phyloP scores from a whole-genome alignment of 345 rosid species.

The Linum tenue region DNA sequence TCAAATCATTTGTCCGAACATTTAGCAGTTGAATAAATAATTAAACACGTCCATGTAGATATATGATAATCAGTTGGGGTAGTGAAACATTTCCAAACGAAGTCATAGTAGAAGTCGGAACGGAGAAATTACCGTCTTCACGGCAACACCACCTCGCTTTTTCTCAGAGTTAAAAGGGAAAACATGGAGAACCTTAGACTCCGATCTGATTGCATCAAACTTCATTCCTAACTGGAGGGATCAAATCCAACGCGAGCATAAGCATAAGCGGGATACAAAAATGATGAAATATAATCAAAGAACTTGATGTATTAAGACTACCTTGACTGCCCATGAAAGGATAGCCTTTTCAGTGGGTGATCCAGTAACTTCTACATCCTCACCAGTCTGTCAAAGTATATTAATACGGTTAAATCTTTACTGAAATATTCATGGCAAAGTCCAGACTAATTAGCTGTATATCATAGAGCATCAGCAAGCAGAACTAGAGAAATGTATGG shows the following conservation, averaged over 20 bases:
- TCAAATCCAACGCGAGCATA: background rate
- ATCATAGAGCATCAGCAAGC: too few relatives aligned
- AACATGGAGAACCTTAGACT: conserved; percentile 33
- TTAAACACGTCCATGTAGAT: too few relatives aligned
- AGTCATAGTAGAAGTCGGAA: too few relatives aligned
- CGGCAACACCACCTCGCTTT: conserved; percentile 52
- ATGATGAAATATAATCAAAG: conserved; percentile 7
- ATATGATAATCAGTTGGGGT: too few relatives aligned
- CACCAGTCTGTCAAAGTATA: conserved; percentile 54
- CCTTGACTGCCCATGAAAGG: conserved; percentile 55
- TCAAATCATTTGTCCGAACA: too few relatives aligned
- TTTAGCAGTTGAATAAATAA: too few relatives aligned
- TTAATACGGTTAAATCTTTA: conserved; percentile 7
- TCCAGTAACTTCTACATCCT: conserved; percentile 47
- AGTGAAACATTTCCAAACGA: too few relatives aligned
- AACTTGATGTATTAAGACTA: conserved; percentile 16
- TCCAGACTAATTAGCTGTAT: too few relatives aligned
- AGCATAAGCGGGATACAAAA: conserved; percentile 9
- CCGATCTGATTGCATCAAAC: conserved; percentile 59
- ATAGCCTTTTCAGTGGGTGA: conserved; percentile 71
- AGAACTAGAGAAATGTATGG: too few relatives aligned
- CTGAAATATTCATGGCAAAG: background rate
- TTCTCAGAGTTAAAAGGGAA: conserved; percentile 67
- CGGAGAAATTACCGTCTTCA: conserved; percentile 17
- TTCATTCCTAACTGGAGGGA: conserved; percentile 81